phyloP scores from a whole-genome alignment of 2,329 filamentous ascomycete genomes.

The Penicillium sp. region DNA sequence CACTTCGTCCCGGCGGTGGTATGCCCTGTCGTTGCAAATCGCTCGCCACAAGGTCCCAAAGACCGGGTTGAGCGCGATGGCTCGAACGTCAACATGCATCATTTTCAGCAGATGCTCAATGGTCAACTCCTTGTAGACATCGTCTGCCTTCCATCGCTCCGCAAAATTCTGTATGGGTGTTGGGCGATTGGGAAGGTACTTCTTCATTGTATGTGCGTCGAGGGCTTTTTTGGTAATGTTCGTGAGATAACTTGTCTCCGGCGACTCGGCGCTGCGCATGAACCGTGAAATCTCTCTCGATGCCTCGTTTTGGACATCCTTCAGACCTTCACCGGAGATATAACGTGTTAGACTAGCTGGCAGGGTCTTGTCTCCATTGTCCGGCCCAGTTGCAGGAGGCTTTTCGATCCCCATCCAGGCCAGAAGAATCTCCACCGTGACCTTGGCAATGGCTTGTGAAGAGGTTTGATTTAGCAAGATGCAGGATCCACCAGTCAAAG shows the following conservation, averaged over 20 bases:
- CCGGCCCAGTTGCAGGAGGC: background rate
- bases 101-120: conserved; percentile 40
- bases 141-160: conserved; percentile 38
- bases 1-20: conserved; percentile 39
- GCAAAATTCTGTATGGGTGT: conserved; percentile 25
- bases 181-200: conserved; percentile 34
- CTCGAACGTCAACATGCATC: conserved; percentile 42
- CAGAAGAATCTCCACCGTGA: conserved; percentile 42
- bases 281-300: no score
- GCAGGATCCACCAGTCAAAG: conserved; percentile 41
- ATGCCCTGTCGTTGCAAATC: conserved; percentile 45
- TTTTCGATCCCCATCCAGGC: conserved; percentile 42
- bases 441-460: conserved; percentile 35
- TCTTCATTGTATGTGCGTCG: conserved; percentile 15
- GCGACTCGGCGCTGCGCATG: no score
- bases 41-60: conserved; percentile 49
- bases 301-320: no score
- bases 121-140: conserved; percentile 37
- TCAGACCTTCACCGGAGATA: no score
- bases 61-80: conserved; percentile 47
- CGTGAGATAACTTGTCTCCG: no score
- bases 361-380: no score
- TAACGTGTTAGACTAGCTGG: no score
- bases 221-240: conserved; percentile 2
- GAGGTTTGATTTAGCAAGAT: conserved; percentile 27